These are phyloP conservation scores for Monosporascus cannonballus DNA, from an alignment of 2,329 filamentous ascomycete species.

Conservation along the genomic window DNA sequence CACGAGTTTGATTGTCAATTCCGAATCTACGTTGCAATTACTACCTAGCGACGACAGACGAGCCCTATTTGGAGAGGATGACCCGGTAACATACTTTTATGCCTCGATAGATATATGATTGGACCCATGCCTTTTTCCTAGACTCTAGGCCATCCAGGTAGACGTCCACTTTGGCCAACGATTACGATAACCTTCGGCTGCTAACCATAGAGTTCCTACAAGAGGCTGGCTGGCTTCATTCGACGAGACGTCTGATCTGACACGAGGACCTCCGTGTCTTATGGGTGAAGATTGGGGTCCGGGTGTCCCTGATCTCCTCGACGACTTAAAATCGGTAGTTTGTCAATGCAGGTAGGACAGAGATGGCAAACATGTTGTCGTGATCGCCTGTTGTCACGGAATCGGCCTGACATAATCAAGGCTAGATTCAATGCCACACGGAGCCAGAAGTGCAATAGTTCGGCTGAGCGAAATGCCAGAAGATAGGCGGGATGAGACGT, in stretches of 20 bases:
- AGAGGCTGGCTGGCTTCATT: not conserved
- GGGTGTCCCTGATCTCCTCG: not conserved
- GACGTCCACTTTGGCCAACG: not conserved
- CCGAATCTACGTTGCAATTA: no score
- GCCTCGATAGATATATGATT: no score
- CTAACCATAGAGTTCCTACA: not conserved
- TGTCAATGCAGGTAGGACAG: no score
- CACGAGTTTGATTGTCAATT: no score
- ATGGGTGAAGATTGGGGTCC: not conserved
- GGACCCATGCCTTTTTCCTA: no score
- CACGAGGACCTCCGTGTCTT: not conserved
- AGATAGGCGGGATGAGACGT: not conserved
- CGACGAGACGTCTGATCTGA: not conserved
- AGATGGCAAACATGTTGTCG: not conserved
- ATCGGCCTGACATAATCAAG: not conserved
- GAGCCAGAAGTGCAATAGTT: not conserved
- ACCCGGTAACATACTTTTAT: no score
- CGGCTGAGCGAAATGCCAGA: not conserved
- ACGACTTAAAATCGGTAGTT: not conserved
- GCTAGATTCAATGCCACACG: not conserved
- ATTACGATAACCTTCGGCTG: not conserved
- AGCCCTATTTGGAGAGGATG: no score
- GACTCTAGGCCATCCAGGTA: not conserved
- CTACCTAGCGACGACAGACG: no score
- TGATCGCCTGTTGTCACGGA: not conserved